Conservation (phyloP, 2,329 filamentous ascomycete genomes). For the Pseudopyrenochaeta lycopersici region DNA sequence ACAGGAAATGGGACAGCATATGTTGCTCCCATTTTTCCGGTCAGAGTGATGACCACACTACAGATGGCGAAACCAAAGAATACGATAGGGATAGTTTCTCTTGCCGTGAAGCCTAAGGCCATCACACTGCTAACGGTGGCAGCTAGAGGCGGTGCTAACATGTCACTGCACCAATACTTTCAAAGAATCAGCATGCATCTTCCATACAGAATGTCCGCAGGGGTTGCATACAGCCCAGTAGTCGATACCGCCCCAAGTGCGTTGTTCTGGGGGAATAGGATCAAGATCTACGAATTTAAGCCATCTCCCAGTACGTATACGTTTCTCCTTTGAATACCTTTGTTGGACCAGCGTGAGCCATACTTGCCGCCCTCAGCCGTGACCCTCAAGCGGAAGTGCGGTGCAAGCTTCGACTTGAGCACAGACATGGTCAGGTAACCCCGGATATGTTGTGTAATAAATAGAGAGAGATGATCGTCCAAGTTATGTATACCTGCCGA, state of each 20-base stretch:
- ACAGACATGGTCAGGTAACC: constrained; percentile 34
- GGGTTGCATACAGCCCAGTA: constrained; percentile 48
- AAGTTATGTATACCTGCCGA: background rate
- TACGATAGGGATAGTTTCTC: constrained; percentile 60
- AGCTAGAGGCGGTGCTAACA: constrained; percentile 54
- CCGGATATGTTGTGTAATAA: background rate
- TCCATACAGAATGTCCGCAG: background rate
- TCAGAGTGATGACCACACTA: constrained; percentile 59
- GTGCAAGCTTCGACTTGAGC: constrained; percentile 49
- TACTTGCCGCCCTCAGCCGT: constrained; percentile 52
- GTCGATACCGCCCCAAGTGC: constrained; percentile 57
- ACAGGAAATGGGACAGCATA: constrained; percentile 53
- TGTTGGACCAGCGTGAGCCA: constrained; percentile 60
- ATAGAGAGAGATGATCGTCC: background rate
- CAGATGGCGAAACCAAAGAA: constrained; percentile 59
- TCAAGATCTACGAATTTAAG: constrained; percentile 38
- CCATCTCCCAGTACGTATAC: no score
- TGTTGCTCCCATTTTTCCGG: constrained; percentile 55
- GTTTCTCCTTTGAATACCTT: constrained; percentile 34
- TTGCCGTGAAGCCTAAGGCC: constrained; percentile 56
- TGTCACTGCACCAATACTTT: constrained; percentile 59
- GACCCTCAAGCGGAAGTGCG: constrained; percentile 50
- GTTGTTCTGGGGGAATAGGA: constrained; percentile 52
- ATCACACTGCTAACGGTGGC: constrained; percentile 53
- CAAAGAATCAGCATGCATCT: background rate